These are phyloP conservation scores for Diddensiella santjacobensis DNA, from an alignment of 805 yeast genomes.

Conservation along the genomic window DNA sequence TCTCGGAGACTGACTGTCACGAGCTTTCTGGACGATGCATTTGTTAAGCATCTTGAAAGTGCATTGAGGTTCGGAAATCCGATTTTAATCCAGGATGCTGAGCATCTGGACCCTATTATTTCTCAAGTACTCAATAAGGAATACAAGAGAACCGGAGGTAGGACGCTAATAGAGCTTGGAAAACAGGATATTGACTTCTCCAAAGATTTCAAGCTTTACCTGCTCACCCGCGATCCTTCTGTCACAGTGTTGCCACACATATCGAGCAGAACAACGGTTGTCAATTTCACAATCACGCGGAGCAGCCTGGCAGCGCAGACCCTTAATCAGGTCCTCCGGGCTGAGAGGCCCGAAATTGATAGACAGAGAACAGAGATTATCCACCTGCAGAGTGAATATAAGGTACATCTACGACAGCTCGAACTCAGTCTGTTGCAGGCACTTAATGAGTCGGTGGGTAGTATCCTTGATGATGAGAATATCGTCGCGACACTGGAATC, in stretches of 20 bases:
- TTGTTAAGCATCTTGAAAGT: constrained; percentile 67
- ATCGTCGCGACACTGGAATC: constrained; percentile 57
- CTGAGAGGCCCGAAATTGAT: constrained; percentile 66
- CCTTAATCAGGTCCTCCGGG: constrained; percentile 50
- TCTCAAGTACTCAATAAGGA: constrained; percentile 61
- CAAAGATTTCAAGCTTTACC: constrained; percentile 53
- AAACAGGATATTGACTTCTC: constrained; percentile 63
- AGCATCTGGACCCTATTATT: constrained; percentile 70
- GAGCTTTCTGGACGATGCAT: constrained; percentile 68
- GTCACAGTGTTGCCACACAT: constrained; percentile 50
- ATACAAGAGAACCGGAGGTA: constrained; percentile 61
- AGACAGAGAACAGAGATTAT: constrained; percentile 50
- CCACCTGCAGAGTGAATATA: constrained; percentile 57
- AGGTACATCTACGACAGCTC: constrained; percentile 47
- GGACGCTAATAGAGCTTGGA: constrained; percentile 59
- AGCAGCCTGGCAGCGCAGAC: constrained; percentile 62
- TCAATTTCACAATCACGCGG: constrained; percentile 72
- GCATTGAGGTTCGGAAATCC: constrained; percentile 80
- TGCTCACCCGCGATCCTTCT: constrained; percentile 59
- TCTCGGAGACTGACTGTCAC: constrained; percentile 46
- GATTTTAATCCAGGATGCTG: constrained; percentile 74
- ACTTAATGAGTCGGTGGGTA: constrained; percentile 54
- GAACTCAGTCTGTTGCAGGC: constrained; percentile 58
- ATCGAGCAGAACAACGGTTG: constrained; percentile 55
- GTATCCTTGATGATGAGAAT: constrained; percentile 63